Evolutionary conservation across 1,284 basidiomycete genomes (phyloP), one percentile per base, ranked within the genome.

Genomic region (Marasmius fiardii): DNA sequence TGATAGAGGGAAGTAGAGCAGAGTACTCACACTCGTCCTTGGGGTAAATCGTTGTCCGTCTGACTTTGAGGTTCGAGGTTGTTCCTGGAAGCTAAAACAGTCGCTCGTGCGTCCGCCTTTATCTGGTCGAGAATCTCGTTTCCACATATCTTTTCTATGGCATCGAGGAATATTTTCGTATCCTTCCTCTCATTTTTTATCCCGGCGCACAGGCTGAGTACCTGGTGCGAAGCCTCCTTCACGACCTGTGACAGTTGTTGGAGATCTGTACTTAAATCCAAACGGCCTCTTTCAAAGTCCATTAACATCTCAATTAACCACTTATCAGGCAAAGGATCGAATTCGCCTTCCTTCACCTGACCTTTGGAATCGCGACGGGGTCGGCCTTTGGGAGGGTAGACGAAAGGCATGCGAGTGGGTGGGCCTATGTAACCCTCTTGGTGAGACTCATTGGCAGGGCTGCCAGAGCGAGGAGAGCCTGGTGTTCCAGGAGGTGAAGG

Each of bases 121-220:
- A 57, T n/a, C 24, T 53, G 43, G 12, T 54, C 21, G 16, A 53
- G 16, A 20, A 57, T 34, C 21, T 57, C 56, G 14, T 35, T 23
- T 16, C 56, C 56, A 23, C 56, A 57, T 23, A 57, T 20, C 23
- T 43, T 48, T 20, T 44, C 31, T 4, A 57, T 41, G 11, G 52
- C 41, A 18, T 51, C 31, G 20, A 57, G n/a, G 11, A 57, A 49
- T 8, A 20, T 52, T 28, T 28, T 26, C 10, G 41, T 53, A 34
- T 53, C 33, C 39, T 11, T 43, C 39, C 48, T 48, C 34, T 57
- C 56, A 18, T 50, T 37, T 12, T 43, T 35, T 26, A 57, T 51
- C 21, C 45, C 43, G 4, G 28, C 39, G 31, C 51, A 18, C 20
- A 54, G 39, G 12, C 47, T 45, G 3, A 57, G 33, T 8, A 50